These are phyloP conservation scores for Glebionis coronaria DNA, from an alignment of 129 eudicot species.

Conservation along the genomic window DNA sequence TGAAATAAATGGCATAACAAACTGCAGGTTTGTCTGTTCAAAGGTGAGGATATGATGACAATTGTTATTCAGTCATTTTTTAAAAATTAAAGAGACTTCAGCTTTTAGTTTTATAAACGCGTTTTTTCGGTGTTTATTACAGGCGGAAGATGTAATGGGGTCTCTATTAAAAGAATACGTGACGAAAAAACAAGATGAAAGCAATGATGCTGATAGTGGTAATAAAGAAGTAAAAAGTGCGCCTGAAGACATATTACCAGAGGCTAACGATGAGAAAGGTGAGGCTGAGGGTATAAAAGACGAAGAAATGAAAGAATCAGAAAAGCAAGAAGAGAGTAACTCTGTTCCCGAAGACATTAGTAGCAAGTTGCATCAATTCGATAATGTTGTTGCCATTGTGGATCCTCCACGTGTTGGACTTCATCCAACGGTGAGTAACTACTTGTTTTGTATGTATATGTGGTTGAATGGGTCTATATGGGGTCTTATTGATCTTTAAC, in stretches of 20 bases:
- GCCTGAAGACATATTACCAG: constrained; percentile 18
- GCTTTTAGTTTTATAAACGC: background rate
- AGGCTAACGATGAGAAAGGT: constrained; percentile 14
- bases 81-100: background rate
- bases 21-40: constrained; percentile 87
- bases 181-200: constrained; percentile 43
- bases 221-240: constrained; percentile 31
- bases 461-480: no score
- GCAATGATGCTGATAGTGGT: constrained; percentile 25
- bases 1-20: constrained; percentile 83
- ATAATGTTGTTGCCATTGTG: constrained; percentile 87
- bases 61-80: background rate
- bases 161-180: constrained; percentile 82
- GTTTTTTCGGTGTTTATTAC: constrained; percentile 11
- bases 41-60: constrained; percentile 51
- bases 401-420: constrained; percentile 99
- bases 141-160: constrained; percentile 96
- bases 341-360: constrained; percentile 24
- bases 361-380: constrained; percentile 38
- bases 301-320: constrained; percentile 20
- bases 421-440: constrained; percentile 82
- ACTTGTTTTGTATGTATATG: background rate
- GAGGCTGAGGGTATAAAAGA: constrained; percentile 9
- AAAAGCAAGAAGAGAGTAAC: constrained; percentile 13
- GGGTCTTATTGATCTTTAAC: background rate